A percentile compares a stretch with the other conserved stretches of the same genome.
Conservation (phyloP, 805 yeast species). For the Lipomyces spencermartinsiae region DNA sequence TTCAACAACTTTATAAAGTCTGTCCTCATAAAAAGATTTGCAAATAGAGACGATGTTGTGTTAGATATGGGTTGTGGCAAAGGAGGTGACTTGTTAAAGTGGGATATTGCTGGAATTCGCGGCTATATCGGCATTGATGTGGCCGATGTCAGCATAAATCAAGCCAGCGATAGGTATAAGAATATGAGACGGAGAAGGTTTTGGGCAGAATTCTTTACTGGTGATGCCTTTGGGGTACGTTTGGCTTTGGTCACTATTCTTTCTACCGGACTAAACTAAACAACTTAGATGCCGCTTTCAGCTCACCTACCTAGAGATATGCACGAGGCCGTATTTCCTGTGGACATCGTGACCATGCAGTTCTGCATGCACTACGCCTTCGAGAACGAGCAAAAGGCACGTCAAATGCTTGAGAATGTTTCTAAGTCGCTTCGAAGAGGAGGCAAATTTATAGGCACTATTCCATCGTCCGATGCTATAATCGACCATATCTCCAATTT, state of each 20-base stretch:
- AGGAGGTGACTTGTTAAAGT: conserved; percentile 95
- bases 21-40: conserved; percentile 75
- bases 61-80: conserved; percentile 96
- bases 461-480: conserved; percentile 88
- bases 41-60: conserved; percentile 61
- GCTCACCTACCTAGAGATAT: conserved; percentile 32
- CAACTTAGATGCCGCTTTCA: conserved; percentile 26
- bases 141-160: conserved; percentile 83
- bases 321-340: conserved; percentile 79
- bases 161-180: conserved; percentile 79
- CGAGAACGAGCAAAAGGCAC: conserved; percentile 79
- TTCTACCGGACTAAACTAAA: conserved; percentile 43
- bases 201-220: conserved; percentile 85
- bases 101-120: conserved; percentile 73
- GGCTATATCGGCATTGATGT: conserved; percentile 92
- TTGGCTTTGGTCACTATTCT: conserved; percentile 45
- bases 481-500: conserved; percentile 66
- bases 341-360: conserved; percentile 87
- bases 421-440: conserved; percentile 77
- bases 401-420: conserved; percentile 74
- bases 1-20: conserved; percentile 93
- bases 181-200: conserved; percentile 60
- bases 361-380: conserved; percentile 96
- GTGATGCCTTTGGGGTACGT: conserved; percentile 76
- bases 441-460: conserved; percentile 90